Percentiles rank a stretch among this genome's conserved stretches.
Evolutionary conservation across 768 basidiomycete genomes (phyloP).

Genomic region (Leccinum disarticulatum): DNA sequence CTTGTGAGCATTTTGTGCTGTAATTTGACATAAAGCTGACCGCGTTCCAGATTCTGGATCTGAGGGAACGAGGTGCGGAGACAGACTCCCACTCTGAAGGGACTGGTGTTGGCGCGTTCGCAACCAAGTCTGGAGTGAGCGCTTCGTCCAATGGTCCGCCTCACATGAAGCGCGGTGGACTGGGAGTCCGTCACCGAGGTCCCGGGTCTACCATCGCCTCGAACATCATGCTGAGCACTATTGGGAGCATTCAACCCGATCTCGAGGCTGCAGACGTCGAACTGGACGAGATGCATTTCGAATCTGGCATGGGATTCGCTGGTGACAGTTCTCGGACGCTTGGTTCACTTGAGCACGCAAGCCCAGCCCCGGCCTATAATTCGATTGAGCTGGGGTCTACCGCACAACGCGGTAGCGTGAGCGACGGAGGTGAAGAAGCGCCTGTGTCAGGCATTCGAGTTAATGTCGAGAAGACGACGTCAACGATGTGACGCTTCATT

Average conservation of each 20-base stretch:
- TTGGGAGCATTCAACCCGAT: constrained; percentile 58
- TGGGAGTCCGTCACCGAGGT: constrained; percentile 50
- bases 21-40: constrained; percentile 5
- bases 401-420: constrained; percentile 16
- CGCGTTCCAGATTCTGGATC: constrained; percentile 68
- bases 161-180: constrained; percentile 32
- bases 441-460: constrained; percentile 49
- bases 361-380: constrained; percentile 52
- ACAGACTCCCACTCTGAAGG: constrained; percentile 74
- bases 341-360: constrained; percentile 33
- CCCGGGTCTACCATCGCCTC: constrained; percentile 56
- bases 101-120: constrained; percentile 65
- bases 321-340: constrained; percentile 40
- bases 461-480: constrained; percentile 60
- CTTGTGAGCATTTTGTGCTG: constrained; percentile 44
- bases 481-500: constrained; percentile 39
- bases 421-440: constrained; percentile 24
- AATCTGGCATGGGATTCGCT: constrained; percentile 52
- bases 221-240: constrained; percentile 61
- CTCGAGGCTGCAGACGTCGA: constrained; percentile 55
- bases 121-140: constrained; percentile 54
- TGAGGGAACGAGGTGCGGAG: constrained; percentile 79
- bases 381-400: constrained; percentile 41
- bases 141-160: constrained; percentile 24
- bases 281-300: constrained; percentile 52